phyloP scores from a whole-genome alignment of 1,139 yeast species.

The Nadsonia starkeyi-henricii region DNA sequence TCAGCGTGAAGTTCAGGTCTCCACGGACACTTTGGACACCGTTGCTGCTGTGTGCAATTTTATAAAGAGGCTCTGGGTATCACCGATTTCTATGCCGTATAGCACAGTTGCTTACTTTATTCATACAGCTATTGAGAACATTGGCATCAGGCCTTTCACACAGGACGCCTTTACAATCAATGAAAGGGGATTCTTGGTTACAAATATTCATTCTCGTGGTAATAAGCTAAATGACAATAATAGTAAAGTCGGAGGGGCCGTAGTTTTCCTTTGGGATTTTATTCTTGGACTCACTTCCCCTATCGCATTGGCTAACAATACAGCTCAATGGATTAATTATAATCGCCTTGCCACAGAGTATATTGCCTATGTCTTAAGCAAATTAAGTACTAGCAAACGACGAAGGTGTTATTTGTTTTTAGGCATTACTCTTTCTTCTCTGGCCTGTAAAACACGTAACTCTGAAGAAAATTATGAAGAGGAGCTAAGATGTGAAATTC shows the following conservation, averaged over 20 bases:
- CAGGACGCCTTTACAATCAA: conserved; percentile 6
- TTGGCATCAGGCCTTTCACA: conserved; percentile 10
- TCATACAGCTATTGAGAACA: conserved; percentile 9
- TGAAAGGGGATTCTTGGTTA: background rate
- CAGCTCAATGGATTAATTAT: background rate
- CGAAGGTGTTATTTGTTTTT: background rate
- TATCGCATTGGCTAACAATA: background rate
- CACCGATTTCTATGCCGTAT: background rate
- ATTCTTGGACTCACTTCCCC: background rate
- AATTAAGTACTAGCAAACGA: background rate
- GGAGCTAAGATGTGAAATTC: background rate
- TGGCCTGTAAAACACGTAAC: background rate
- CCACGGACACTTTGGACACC: conserved; percentile 13
- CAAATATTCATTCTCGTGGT: background rate
- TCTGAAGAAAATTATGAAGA: background rate
- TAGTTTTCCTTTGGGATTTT: background rate
- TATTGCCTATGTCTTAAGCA: background rate
- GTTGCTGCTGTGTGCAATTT: conserved; percentile 13
- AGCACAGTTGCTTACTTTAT: conserved; percentile 6
- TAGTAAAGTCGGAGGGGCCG: background rate
- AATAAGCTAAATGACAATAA: background rate
- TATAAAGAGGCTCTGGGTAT: conserved; percentile 5
- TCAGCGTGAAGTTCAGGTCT: conserved; percentile 14
- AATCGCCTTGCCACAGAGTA: background rate
- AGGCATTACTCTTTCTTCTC: background rate